Conservation (phyloP, 345 rosid species). For the Eutrema japonicum region DNA sequence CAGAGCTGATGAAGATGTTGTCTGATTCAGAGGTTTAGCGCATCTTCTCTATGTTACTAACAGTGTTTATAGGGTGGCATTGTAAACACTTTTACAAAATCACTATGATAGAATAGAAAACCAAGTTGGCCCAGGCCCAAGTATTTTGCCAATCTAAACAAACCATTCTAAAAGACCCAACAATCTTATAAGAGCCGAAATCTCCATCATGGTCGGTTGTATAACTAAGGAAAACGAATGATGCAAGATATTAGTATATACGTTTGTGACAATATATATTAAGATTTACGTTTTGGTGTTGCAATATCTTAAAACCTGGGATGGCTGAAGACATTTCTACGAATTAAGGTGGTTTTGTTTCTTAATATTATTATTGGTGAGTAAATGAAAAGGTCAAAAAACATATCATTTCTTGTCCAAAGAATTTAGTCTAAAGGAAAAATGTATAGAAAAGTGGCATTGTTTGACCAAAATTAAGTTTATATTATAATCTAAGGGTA, state of each 20-base stretch:
- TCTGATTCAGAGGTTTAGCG: too few species aligned
- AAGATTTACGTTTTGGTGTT: background rate
- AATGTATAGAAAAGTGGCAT: slow-evolving; percentile 17
- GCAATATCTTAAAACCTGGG: background rate
- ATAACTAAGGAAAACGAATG: too few species aligned
- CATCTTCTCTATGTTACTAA: too few species aligned
- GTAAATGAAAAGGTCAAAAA: background rate
- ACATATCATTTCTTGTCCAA: background rate
- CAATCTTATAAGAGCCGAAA: too few species aligned
- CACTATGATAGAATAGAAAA: background rate
- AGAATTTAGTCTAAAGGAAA: background rate
- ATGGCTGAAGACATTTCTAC: slow-evolving; percentile 7
- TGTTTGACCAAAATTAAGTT: slow-evolving; percentile 21
- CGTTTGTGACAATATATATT: too few species aligned
- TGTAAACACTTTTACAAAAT: background rate
- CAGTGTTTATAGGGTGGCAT: background rate
- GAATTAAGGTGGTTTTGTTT: background rate
- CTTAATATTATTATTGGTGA: background rate
- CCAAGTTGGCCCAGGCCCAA: slow-evolving; percentile 1
- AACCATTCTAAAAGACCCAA: too few species aligned
- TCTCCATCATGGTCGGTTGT: too few species aligned
- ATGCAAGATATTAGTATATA: too few species aligned
- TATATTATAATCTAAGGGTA: background rate
- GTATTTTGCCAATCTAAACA: background rate
- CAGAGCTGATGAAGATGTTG: too few species aligned